Base-by-base conservation (phyloP, 495 filamentous ascomycete genomes). In the Penicillium lividum region DNA sequence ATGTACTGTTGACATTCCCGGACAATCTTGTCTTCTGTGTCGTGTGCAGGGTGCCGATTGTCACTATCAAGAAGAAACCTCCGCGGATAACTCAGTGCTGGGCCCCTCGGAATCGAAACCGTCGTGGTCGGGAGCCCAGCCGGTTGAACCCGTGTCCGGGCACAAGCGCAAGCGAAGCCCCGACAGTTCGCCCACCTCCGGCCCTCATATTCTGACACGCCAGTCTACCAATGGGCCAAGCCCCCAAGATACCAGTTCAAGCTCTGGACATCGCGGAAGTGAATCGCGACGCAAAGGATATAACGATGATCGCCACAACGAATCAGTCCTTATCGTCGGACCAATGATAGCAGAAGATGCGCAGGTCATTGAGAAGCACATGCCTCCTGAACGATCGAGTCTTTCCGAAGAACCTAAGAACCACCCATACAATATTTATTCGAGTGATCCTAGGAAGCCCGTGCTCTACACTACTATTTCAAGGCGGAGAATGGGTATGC, bases 281-380 rank as follows among this genome's bases (percentile, higher is more conserved):
- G 71, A 78, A 18, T 56, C 70, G 52, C 65, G 68, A 46, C 70
- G 75, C 22, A 73, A 73, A 55, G 65, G 25, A 22, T 56, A 56
- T 30, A 31, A 68, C 22, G 75, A 80, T 10, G 75, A 77, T 47
- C 72, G 69, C 5, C 74, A 77, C 4, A 78, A 80, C 57, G 74
- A 80, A 60, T 80, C 77, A 7, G 74, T 80, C 22, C 74, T 78
- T 31, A 80, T 82, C 50, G 77, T 82, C 36, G 79, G 79, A 6
- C 79, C 79, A 6, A 78, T 80, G 49, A 73, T 78, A 29, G 78
- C 79, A 30, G 77, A 80, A 52, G 79, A 82, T 62, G 77, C 77
- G 7, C 77, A 81, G 56, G 74, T 82, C 45, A 78, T 82, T 63
- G 77, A 80, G 63, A 75, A 79, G 33, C 75, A 75, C 42, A 79